These are phyloP conservation scores for Pleurotus platypus DNA, from an alignment of 768 basidiomycete genomes.

Conservation along the genomic window DNA sequence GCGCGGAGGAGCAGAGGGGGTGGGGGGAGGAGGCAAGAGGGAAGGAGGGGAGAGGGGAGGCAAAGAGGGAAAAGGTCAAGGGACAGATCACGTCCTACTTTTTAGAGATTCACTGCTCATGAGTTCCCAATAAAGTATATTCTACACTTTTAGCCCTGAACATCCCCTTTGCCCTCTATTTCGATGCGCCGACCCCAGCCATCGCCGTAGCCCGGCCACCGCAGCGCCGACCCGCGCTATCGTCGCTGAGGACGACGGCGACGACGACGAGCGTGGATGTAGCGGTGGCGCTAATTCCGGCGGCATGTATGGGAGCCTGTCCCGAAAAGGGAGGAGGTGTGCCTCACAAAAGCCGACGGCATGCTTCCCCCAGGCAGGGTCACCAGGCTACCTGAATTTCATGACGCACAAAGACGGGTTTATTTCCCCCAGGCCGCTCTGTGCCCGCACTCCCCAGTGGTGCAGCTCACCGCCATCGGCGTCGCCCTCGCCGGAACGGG, in stretches of 20 bases:
- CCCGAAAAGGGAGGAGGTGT: background rate
- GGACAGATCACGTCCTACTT: background rate
- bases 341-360: conserved; percentile 8
- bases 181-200: background rate
- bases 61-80: conserved; percentile 8
- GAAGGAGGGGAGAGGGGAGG: conserved; percentile 66
- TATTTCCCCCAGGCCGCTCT: too few relatives aligned
- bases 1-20: conserved; percentile 53
- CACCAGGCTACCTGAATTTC: background rate
- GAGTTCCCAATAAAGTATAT: background rate
- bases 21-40: conserved; percentile 39
- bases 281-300: background rate
- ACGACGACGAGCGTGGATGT: background rate
- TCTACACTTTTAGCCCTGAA: background rate
- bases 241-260: background rate
- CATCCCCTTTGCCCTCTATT: background rate
- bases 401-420: background rate
- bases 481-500: too few relatives aligned
- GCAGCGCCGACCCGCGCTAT: background rate
- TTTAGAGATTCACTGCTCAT: background rate
- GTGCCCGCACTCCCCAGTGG: too few relatives aligned
- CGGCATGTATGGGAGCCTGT: background rate
- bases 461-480: too few relatives aligned
- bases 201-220: background rate
- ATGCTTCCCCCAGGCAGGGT: background rate